Conservation (phyloP, 257 asterid genomes). For the Orobanche coerulescens region DNA sequence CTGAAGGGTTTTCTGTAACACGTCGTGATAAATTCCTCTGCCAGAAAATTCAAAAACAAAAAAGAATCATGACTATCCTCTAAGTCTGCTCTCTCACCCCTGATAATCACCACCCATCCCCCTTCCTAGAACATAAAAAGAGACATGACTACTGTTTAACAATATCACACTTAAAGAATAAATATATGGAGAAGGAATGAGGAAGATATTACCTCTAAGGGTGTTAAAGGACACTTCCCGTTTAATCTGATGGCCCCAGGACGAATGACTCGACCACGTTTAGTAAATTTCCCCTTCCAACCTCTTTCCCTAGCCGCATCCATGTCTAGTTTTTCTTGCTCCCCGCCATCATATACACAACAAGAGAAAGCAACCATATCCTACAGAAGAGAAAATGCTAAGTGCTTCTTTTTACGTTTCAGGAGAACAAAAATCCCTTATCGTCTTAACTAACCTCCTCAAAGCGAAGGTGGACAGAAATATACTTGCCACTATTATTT, state of each 20-base stretch:
- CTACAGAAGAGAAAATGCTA: constrained; percentile 39
- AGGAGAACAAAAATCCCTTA: constrained; percentile 11
- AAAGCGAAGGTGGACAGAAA: constrained; percentile 97
- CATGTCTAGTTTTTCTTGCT: constrained; percentile 76
- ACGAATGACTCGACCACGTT: constrained; percentile 76
- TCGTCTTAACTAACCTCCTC: constrained; percentile 77
- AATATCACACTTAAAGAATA: constrained; percentile 1
- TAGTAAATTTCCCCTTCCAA: constrained; percentile 96
- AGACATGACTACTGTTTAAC: neutral
- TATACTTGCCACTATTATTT: constrained; percentile 78
- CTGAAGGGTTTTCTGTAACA: neutral
- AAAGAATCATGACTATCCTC: neutral
- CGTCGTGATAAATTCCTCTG: neutral
- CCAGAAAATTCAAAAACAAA: neutral
- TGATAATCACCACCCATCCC: neutral
- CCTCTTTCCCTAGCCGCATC: constrained; percentile 99
- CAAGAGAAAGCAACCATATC: constrained; percentile 99
- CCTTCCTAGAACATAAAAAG: neutral
- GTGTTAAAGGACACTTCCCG: constrained; percentile 94
- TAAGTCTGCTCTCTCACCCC: neutral
- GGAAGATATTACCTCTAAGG: constrained; percentile 66
- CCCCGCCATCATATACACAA: constrained; percentile 92
- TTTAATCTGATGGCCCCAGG: constrained; percentile 87
- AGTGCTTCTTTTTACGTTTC: constrained; percentile 8
- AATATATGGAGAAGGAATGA: neutral